Evolutionary conservation across 345 rosid species (phyloP).

Genomic region (Acer yangbiense): DNA sequence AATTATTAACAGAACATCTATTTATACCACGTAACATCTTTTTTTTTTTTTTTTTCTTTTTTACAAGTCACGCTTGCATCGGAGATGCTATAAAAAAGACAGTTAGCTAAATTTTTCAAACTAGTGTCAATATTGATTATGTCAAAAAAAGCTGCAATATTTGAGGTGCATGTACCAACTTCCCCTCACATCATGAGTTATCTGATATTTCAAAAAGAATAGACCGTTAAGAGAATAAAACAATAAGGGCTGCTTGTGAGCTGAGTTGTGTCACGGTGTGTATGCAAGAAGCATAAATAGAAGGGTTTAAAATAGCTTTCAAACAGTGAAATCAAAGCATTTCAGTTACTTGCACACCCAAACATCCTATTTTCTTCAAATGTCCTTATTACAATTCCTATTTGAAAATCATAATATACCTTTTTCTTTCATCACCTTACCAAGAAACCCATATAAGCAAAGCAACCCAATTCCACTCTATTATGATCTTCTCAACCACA

Average conservation of each 20-base stretch:
- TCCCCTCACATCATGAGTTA: not conserved
- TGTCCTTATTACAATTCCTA: slow-evolving; percentile 16
- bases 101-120: not conserved
- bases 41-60: too few relatives aligned
- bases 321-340: slow-evolving; percentile 33
- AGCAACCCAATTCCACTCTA: slow-evolving; percentile 21
- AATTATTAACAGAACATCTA: too few relatives aligned
- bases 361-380: slow-evolving; percentile 29
- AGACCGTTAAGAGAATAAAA: slow-evolving; percentile 26
- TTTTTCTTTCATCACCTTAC: slow-evolving; percentile 22
- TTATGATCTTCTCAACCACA: slow-evolving; percentile 15
- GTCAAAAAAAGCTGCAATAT: not conserved
- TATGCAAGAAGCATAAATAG: slow-evolving; percentile 21
- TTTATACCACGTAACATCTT: too few relatives aligned
- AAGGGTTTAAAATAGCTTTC: slow-evolving; percentile 45
- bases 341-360: slow-evolving; percentile 38
- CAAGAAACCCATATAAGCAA: slow-evolving; percentile 22
- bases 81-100: not conserved
- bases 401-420: slow-evolving; percentile 26
- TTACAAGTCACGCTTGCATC: too few relatives aligned
- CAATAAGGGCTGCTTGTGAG: not conserved
- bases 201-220: slow-evolving; percentile 8
- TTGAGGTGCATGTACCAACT: slow-evolving; percentile 22
- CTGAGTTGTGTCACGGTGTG: not conserved
- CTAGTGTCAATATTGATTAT: not conserved